phyloP scores from a whole-genome alignment of 108 stramenopile genomes.

The Nannochloropsis granulata region DNA sequence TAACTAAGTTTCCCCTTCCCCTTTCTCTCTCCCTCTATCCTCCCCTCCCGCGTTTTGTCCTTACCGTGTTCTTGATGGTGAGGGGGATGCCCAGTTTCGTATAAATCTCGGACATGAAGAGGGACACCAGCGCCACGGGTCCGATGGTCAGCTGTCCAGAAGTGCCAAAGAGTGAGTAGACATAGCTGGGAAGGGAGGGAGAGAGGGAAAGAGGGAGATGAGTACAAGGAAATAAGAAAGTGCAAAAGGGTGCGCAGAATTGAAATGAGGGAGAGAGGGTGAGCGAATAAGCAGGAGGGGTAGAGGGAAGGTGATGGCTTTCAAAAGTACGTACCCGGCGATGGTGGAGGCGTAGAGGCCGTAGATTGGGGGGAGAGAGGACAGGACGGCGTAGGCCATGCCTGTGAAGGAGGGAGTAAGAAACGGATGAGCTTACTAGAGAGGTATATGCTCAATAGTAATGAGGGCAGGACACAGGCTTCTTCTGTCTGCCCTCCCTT shows the following conservation, averaged over 20 bases:
- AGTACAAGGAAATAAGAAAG: too few relatives aligned
- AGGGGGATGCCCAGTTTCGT: neutral
- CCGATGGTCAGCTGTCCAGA: neutral
- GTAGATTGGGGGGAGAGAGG: neutral
- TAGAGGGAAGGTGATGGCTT: neutral
- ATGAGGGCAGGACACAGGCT: neutral
- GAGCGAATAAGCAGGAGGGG: neutral
- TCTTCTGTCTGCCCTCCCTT: too few relatives aligned
- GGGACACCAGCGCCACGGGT: neutral
- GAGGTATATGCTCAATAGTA: neutral
- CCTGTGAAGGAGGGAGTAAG: neutral
- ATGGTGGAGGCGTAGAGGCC: neutral
- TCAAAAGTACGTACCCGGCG: neutral
- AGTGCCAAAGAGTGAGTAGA: neutral
- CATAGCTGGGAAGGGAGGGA: neutral
- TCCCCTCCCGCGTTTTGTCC: neutral
- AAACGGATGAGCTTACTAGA: neutral
- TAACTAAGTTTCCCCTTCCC: neutral
- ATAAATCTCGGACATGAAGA: neutral
- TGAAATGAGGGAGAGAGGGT: too few relatives aligned
- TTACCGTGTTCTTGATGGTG: neutral
- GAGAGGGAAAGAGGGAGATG: neutral
- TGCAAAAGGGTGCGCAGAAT: too few relatives aligned
- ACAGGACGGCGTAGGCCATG: neutral
- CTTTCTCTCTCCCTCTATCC: neutral